phyloP scores from a whole-genome alignment of 2,329 filamentous ascomycete genomes.

The Hypoxylon sp. region DNA sequence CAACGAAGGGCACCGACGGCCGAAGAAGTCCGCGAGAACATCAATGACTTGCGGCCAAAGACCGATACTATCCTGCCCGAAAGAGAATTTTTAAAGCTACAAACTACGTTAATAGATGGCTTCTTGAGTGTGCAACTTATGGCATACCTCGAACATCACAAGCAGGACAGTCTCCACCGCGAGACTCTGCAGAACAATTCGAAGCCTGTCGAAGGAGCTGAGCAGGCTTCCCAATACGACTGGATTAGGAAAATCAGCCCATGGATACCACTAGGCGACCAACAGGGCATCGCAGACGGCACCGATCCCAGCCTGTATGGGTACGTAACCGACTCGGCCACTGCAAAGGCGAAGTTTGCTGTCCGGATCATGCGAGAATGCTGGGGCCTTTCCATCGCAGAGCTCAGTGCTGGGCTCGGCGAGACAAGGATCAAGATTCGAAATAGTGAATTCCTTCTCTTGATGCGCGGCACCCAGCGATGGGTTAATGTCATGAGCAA shows the following conservation, averaged over 20 bases:
- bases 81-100: conserved; percentile 57
- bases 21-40: conserved; percentile 58
- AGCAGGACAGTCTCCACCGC: neutral
- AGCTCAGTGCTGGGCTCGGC: conserved; percentile 59
- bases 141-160: conserved; percentile 54
- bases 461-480: conserved; percentile 56
- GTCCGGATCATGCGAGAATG: conserved; percentile 60
- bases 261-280: conserved; percentile 56
- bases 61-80: conserved; percentile 54
- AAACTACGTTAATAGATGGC: conserved; percentile 54
- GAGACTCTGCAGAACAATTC: neutral
- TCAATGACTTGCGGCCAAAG: conserved; percentile 62
- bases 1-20: conserved; percentile 44
- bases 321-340: conserved; percentile 47
- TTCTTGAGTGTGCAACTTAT: conserved; percentile 62
- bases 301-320: conserved; percentile 44
- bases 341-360: conserved; percentile 57
- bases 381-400: conserved; percentile 64
- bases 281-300: conserved; percentile 28
- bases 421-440: conserved; percentile 55
- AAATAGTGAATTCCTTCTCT: conserved; percentile 57
- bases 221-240: conserved; percentile 26
- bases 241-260: conserved; percentile 59
- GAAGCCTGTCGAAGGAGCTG: conserved; percentile 2
- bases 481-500: conserved; percentile 52